Evolutionary conservation across 805 yeast genomes (phyloP).

Genomic region (Candida sphagnicola): DNA sequence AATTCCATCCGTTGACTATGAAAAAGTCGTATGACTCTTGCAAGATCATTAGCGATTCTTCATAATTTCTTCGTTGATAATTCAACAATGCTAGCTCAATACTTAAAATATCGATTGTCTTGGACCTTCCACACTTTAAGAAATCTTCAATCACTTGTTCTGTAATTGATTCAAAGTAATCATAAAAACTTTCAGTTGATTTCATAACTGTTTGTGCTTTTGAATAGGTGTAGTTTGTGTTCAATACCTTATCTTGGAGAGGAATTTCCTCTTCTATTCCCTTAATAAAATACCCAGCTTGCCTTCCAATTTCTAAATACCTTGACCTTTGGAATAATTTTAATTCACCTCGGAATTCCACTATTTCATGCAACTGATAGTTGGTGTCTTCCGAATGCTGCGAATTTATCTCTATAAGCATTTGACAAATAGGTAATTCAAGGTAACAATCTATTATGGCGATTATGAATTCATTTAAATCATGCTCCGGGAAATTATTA

Average conservation of each 20-base stretch:
- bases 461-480: slow-evolving; percentile 37
- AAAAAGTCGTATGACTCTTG: slow-evolving; percentile 69
- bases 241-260: slow-evolving; percentile 9
- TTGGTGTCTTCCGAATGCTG: slow-evolving; percentile 11
- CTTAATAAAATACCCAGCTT: slow-evolving; percentile 15
- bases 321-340: slow-evolving; percentile 45
- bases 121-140: slow-evolving; percentile 47
- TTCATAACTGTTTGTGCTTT: neutral
- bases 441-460: slow-evolving; percentile 39
- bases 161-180: slow-evolving; percentile 48
- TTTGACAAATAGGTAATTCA: slow-evolving; percentile 17
- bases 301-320: slow-evolving; percentile 23
- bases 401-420: slow-evolving; percentile 20
- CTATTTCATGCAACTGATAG: slow-evolving; percentile 17
- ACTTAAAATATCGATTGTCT: slow-evolving; percentile 69
- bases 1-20: slow-evolving; percentile 68
- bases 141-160: slow-evolving; percentile 52
- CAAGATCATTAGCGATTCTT: slow-evolving; percentile 58
- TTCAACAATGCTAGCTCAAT: slow-evolving; percentile 75
- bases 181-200: slow-evolving; percentile 17
- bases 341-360: slow-evolving; percentile 47
- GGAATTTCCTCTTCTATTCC: slow-evolving; percentile 19
- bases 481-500: slow-evolving; percentile 12
- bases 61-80: slow-evolving; percentile 52
- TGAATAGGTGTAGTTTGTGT: neutral